phyloP scores from a whole-genome alignment of 345 rosid genomes.

The Draba incana region DNA sequence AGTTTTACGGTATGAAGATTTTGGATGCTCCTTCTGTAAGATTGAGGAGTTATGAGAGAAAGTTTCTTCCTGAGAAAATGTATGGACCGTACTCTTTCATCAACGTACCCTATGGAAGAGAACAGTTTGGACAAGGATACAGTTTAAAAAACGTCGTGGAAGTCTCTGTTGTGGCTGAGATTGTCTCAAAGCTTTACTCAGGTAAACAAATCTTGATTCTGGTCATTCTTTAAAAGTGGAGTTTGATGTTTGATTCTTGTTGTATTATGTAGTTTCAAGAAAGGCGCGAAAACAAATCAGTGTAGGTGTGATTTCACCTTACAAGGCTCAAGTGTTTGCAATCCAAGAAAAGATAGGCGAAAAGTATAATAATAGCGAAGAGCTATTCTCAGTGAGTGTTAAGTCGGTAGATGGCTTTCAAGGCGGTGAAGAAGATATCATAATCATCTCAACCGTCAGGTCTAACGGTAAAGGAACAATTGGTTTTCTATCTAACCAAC shows the following conservation, averaged over 20 bases:
- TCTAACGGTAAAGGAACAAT: constrained; percentile 44
- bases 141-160: constrained; percentile 47
- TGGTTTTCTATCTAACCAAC: constrained; percentile 49
- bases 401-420: constrained; percentile 58
- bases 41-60: constrained; percentile 32
- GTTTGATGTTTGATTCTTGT: constrained; percentile 11
- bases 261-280: constrained; percentile 37
- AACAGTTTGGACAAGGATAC: constrained; percentile 38
- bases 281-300: constrained; percentile 25
- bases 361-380: constrained; percentile 3
- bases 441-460: constrained; percentile 58
- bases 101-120: constrained; percentile 44
- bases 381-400: constrained; percentile 42
- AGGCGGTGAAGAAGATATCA: constrained; percentile 57
- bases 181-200: constrained; percentile 45
- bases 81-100: constrained; percentile 58
- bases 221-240: background rate
- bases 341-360: constrained; percentile 48
- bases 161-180: constrained; percentile 45
- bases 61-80: constrained; percentile 47
- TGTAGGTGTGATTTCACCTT: constrained; percentile 57
- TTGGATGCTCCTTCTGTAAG: constrained; percentile 52
- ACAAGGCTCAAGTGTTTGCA: constrained; percentile 56
- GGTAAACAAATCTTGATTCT: constrained; percentile 39
- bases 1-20: constrained; percentile 53